Evolutionary conservation across 129 eudicot genomes (phyloP), one percentile per base, ranked within the genome.

Genomic region (Mikania micrantha): DNA sequence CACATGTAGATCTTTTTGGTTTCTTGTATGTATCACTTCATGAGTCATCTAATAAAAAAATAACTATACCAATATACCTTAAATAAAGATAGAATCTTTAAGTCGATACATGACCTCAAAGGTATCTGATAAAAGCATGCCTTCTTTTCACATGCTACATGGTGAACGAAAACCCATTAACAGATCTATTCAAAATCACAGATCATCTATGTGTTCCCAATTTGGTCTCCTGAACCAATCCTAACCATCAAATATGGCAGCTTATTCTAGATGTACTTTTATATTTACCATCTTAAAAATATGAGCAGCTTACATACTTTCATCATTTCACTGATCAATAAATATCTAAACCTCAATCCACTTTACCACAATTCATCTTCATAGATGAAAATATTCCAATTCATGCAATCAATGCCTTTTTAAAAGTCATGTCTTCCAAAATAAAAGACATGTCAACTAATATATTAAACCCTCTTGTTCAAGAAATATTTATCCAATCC

Each of bases 341-440:
- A 27, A 64, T 44, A 64, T 64, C 54, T 64, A 21, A 42, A 41
- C 54, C 70, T 65, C 39, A 44, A 42, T 40, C 70, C 58, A 16
- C 42, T 7, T 64, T 47, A 25, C 40, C 6, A 65, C 6, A n/a
- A 44, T 10, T 65, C 41, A 42, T 32, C 42, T 29, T 59, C 38
- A 56, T 56, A 56, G 8, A 5, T 25, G 62, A 27, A 20, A 27
- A 32, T 59, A 1, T 15, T 32, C 41, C 41, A 31, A 12, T 15
- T 40, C 49, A 40, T 22, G 69, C 36, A 40, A 41, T 40, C 20
- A 15, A 22, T 22, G 8, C 69, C 52, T 24, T 39, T 64, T 22
- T 13, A 24, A 22, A 64, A 64, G 54, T 64, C n/a, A 10, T 29
- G 20, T 13, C 61, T 56, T 56, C 36, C 34, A 56, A 56, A 13